Base-by-base conservation (phyloP, 805 yeast genomes). In the Wickerhamiella lipophila region DNA sequence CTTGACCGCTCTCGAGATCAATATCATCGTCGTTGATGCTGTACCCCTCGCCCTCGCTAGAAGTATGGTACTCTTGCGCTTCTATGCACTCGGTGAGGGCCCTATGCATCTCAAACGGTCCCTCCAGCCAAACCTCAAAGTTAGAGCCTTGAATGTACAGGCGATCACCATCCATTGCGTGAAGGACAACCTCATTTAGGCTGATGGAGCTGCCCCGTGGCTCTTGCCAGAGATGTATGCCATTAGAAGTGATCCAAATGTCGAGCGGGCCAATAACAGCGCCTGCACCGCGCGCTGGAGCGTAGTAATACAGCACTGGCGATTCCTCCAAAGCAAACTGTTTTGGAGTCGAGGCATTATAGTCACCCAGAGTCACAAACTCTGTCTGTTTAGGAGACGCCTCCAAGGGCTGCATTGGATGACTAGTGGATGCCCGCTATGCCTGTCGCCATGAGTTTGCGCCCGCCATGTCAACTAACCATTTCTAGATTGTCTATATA, bases 301-400 rank as follows among this genome's bases (percentile, higher is more conserved):
- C 26, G 32, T 50, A 39, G 26, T 47, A 44, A 46, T 57, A 57
- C 19, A 64, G 54, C 29, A 64, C 60, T 1, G 66, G 64, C 13
- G 52, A 49, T 36, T 63, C 67, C 13, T 63, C 64, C 21, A 64
- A 54, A 3, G 65, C 59, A 44, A 57, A 64, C 7, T 57, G 49
- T 11, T 60, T 64, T 7, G 68, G 68, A 0, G 66, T 60, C 18
- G 55, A 55, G 13, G 61, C 49, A 49, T 57, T 64, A 55, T 62
- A 62, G 46, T 61, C 65, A 2, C 49, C 42, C 16, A 60, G 51
- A 12, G 58, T 46, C 27, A 55, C 50, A 50, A 53, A 64, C 25
- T 61, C 65, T 12, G 56, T 11, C 22, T 36, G 49, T 6, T 38
- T 44, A 2, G 61, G 61, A 47, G 48, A 41, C 19, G 21, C 45